phyloP scores from a whole-genome alignment of 345 rosid genomes.

The Gossypium australe region DNA sequence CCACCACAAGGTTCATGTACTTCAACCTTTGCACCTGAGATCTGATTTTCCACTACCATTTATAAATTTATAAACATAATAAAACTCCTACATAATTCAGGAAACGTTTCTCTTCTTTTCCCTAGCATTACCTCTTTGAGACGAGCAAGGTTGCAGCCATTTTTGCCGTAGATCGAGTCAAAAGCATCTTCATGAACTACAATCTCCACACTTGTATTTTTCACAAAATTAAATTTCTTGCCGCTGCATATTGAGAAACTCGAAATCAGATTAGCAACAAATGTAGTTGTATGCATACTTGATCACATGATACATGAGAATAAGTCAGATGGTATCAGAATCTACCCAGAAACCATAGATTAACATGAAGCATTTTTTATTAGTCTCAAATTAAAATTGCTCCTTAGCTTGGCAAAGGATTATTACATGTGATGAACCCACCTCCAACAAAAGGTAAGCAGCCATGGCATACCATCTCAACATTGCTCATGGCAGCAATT shows the following conservation, averaged over 20 bases:
- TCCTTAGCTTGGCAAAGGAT: neutral
- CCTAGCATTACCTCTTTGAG: conserved; percentile 45
- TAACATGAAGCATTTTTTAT: neutral
- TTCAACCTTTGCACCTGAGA: conserved; percentile 56
- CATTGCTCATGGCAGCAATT: neutral
- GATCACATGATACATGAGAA: neutral
- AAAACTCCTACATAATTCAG: neutral
- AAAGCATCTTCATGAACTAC: conserved; percentile 35
- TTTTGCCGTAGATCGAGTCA: conserved; percentile 44
- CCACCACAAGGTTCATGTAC: conserved; percentile 41
- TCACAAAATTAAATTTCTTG: conserved; percentile 34
- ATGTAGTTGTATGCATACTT: neutral
- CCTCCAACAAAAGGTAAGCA: neutral
- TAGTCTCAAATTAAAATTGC: neutral
- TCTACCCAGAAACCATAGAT: neutral
- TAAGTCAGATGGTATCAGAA: neutral
- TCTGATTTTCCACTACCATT: conserved; percentile 26
- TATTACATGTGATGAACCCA: neutral
- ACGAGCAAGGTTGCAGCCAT: conserved; percentile 49
- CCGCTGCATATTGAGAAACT: conserved; percentile 24
- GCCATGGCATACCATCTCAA: neutral
- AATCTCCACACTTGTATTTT: conserved; percentile 48
- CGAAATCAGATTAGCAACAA: conserved; percentile 5
- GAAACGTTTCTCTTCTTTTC: neutral
- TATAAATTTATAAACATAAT: neutral